Percentiles rank a stretch among this genome's conserved stretches.
Evolutionary conservation across 108 stramenopile genomes (phyloP).

Genomic region (Skeletonema costatum): DNA sequence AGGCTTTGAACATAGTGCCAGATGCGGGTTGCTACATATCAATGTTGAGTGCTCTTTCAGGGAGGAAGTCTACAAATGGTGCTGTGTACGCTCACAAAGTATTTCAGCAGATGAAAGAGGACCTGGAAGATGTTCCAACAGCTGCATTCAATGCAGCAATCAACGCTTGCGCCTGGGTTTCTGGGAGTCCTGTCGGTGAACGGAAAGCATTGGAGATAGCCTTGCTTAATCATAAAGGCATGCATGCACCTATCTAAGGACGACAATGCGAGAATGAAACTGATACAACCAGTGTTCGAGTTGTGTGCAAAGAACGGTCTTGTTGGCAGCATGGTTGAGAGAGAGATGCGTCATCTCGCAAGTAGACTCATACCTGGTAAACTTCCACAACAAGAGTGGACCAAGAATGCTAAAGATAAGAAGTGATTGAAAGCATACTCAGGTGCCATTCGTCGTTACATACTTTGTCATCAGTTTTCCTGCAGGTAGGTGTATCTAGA

Average conservation of each 20-base stretch:
- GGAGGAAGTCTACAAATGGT: conserved; percentile 14
- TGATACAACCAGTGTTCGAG: conserved; percentile 31
- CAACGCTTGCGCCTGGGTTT: conserved; percentile 28
- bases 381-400: conserved; percentile 17
- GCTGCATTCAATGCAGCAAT: conserved; percentile 40
- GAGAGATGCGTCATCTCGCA: conserved; percentile 30
- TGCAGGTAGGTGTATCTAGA: too few species aligned
- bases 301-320: conserved; percentile 40
- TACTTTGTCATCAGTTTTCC: too few species aligned
- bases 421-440: neutral
- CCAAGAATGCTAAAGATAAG: conserved; percentile 20
- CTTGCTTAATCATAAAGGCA: conserved; percentile 38
- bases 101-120: conserved; percentile 19
- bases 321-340: conserved; percentile 34
- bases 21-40: conserved; percentile 35
- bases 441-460: too few species aligned
- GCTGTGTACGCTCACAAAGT: conserved; percentile 30
- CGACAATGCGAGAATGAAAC: conserved; percentile 29
- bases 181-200: conserved; percentile 4
- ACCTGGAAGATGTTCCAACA: conserved; percentile 7
- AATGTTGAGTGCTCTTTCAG: conserved; percentile 27
- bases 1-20: conserved; percentile 18
- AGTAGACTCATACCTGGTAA: conserved; percentile 7
- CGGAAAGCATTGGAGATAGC: conserved; percentile 31
- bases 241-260: conserved; percentile 35